These are phyloP conservation scores for Ceratobasidium sp. DNA, from an alignment of 1,284 basidiomycete genomes.

Conservation along the genomic window DNA sequence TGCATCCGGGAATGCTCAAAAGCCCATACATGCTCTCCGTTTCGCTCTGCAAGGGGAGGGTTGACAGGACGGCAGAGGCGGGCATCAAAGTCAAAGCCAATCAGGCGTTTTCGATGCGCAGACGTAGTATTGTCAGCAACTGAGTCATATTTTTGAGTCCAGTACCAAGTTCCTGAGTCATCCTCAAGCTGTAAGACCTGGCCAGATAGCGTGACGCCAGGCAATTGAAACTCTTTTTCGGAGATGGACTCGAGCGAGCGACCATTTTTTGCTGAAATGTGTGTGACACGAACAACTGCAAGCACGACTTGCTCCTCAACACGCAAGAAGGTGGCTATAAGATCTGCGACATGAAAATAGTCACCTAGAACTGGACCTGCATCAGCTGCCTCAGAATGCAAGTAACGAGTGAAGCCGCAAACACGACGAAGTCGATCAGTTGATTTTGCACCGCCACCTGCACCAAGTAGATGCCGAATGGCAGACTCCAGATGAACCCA, in stretches of 20 bases:
- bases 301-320: neutral
- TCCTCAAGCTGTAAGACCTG: conserved; percentile 6
- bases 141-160: conserved; percentile 2
- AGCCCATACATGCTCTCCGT: conserved; percentile 9
- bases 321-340: conserved; percentile 9
- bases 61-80: neutral
- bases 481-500: conserved; percentile 22
- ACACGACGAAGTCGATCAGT: conserved; percentile 24
- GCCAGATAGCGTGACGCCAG: conserved; percentile 10
- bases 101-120: neutral
- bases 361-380: neutral
- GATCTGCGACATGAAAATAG: conserved; percentile 1
- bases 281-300: conserved; percentile 12
- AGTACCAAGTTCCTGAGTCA: conserved; percentile 23
- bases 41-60: neutral
- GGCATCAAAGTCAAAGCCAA: neutral
- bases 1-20: neutral
- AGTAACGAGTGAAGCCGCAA: conserved; percentile 20
- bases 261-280: neutral
- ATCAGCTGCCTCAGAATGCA: neutral
- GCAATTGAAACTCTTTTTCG: neutral
- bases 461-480: conserved; percentile 1
- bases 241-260: neutral
- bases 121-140: neutral
- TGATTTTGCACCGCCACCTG: neutral